Evolutionary conservation across 352 stramenopile genomes (phyloP), one percentile per base, ranked within the genome.

Genomic region (Hyaloperonospora arabidopsidis): DNA sequence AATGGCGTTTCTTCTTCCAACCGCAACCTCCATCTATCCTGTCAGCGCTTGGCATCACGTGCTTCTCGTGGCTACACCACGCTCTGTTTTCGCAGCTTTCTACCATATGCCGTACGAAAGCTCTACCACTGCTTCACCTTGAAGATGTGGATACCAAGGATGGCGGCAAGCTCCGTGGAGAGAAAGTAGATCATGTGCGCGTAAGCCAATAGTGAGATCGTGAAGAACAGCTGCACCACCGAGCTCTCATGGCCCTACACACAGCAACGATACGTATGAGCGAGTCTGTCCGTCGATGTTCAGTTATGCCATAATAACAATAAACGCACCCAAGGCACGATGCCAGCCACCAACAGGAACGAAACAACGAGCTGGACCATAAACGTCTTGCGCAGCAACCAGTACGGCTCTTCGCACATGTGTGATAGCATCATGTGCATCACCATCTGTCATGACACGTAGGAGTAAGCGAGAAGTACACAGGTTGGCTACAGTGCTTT

Each of bases 351-450:
- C 18, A 89, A 59, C 6, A 93, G 57, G 54, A 81, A 75, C 10
- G 76, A 82, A 12, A 82, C 74, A 0, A 69, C 65, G 32, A 89
- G 59, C 18, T 86, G 67, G 52, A 87, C 70, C 19, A 74, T 49
- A 35, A 90, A 90, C 10, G 83, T 91, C 72, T 93, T 93, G 57
- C 83, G 78, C 38, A 93, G 58, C 48, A 93, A 57, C 80, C 83
- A 89, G 58, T 86, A 93, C 18, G 83, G 83, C 48, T 93, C 83
- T 54, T 90, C 80, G 36, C 76, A 87, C 77, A 93, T 89, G 63
- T 93, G 83, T 10, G 83, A 78, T 11, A 93, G 74, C 83, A 93
- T 93, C 74, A 93, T 89, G 64, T 90, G 83, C 83, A 93, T 93
- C 50, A 87, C 80, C 80, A 93, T 93, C 83, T 93, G 52, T 36